Base-by-base conservation (phyloP, 2,329 filamentous ascomycete species). In the Hypoxylon sp. region DNA sequence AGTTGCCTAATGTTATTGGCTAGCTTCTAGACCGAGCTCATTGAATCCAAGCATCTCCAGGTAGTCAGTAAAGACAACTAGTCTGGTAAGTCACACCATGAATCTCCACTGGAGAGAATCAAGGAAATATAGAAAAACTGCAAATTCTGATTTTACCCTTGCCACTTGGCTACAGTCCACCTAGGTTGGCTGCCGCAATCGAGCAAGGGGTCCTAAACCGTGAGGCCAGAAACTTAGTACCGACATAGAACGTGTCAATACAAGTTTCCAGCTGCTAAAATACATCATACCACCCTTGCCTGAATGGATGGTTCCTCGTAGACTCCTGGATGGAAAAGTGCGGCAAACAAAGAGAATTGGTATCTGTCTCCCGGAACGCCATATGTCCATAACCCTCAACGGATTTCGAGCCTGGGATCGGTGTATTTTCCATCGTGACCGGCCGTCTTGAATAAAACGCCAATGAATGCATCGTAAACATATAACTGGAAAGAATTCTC, bases 91-190 rank as follows among this genome's bases (percentile, higher is more conserved):
- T 70, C 66, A 72, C 67, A 37, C 40, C 31, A 17, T 33, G 20
- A 48, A 35, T 69, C 57, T 61, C 66, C 66, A 68, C 51, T 59
- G 59, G 68, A 73, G 61, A 62, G 44, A 17, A 35, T 20, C 31
- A 37, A 48, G 44, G 10, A 53, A 35, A 50, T 56, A 44, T 55
- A 49, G 56, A 58, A 50, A 63, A 61, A 61, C 63, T 55, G 61
- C 35, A 22, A 61, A 35, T 11, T 59, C 30, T 69, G 63, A 60
- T 69, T 67, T 50, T 42, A 67, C 73, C 75, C 75, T 73, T 73
- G 73, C 77, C 75, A 77, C 74, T 77, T 74, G 75, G 75, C 74
- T 64, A 56, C 70, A 68, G 55, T 72, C 64, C 68, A 58, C 20
- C 35, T 51, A 59, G 57, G 56, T 42, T 68, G 63, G 68, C 44